These are phyloP conservation scores for Fragaria vesca DNA, from an alignment of 306 rosid genomes.

Conservation along the genomic window DNA sequence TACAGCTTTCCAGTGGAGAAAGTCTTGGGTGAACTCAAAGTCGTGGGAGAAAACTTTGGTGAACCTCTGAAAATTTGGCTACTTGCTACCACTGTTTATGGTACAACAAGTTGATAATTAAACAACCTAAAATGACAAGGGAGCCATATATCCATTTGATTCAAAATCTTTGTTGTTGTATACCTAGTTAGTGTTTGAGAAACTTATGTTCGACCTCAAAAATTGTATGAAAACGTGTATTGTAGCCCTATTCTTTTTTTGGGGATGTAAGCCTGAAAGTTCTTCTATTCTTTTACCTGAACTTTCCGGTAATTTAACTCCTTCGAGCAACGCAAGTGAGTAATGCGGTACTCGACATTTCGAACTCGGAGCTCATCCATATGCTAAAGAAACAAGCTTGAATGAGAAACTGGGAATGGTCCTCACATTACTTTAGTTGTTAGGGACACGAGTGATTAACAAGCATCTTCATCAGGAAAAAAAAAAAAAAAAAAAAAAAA, in stretches of 20 bases:
- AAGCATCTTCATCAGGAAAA: not conserved
- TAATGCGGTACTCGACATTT: not conserved
- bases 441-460: not conserved
- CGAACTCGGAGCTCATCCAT: not conserved
- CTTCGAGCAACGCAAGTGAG: not conserved
- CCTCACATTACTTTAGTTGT: not conserved
- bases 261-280: too few species aligned
- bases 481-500: not conserved
- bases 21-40: not conserved
- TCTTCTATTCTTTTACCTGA: too few species aligned
- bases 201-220: too few species aligned
- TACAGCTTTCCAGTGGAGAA: not conserved
- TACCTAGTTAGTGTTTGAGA: not conserved
- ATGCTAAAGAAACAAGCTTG: not conserved
- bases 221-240: too few species aligned
- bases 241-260: too few species aligned
- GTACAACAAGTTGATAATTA: not conserved
- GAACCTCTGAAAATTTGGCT: not conserved
- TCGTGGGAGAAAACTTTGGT: not conserved
- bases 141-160: not conserved
- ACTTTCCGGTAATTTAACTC: too few species aligned
- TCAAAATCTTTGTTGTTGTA: not conserved
- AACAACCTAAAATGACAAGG: not conserved
- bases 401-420: not conserved
- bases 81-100: not conserved